Evolutionary conservation across 2,329 filamentous ascomycete genomes (phyloP), one percentile per base, ranked within the genome.

Genomic region (Remersonia thermophila): DNA sequence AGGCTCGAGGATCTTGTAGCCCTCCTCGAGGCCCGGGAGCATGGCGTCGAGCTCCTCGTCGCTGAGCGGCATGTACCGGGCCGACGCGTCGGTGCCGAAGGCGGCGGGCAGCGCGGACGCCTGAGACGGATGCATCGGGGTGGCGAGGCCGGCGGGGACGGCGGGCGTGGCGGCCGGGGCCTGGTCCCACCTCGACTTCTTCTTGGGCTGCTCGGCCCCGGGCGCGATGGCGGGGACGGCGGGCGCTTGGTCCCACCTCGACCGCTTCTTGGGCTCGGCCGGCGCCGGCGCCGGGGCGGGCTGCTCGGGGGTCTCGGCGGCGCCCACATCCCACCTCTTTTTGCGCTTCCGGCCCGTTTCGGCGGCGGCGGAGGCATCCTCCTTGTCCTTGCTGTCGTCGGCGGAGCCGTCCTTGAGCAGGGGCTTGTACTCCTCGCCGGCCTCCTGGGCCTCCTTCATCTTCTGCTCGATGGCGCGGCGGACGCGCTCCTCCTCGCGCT

Each of bases 41-140:
- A 98, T 83, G 55, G 80, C 67, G 53, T 98, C 83, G 33, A 98
- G 77, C 56, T 96, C 87, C 57, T 98, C 91, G 50, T 98, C 91
- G 29, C 87, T 91, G 29, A 94, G 66, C 5, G 84, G 71, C 40
- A 80, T 77, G 57, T 89, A 91, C 44, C 87, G 81, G 37, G 67
- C 73, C 29, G 81, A 77, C 35, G 91, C 72, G 53, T 95, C 87
- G 30, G 79, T 81, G 34, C 86, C 86, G 53, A 93, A 93, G 7
- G 73, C 65, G 13, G 51, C 38, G 12, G 72, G 66, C 30, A 66
- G 61, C 47, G 65, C 57, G 36, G 71, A 55, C 42, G 54, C 57
- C 52, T 79, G 78, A 7, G 78, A 79, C 40, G 77, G 75, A 51
- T 86, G 83, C 62, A 80, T 77, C 3, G 84, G 83, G 8, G 82